A percentile compares a stretch with the other conserved stretches of the same genome.
Conservation (phyloP, 768 basidiomycete species). For the Rhizopogon vesiculosus region DNA sequence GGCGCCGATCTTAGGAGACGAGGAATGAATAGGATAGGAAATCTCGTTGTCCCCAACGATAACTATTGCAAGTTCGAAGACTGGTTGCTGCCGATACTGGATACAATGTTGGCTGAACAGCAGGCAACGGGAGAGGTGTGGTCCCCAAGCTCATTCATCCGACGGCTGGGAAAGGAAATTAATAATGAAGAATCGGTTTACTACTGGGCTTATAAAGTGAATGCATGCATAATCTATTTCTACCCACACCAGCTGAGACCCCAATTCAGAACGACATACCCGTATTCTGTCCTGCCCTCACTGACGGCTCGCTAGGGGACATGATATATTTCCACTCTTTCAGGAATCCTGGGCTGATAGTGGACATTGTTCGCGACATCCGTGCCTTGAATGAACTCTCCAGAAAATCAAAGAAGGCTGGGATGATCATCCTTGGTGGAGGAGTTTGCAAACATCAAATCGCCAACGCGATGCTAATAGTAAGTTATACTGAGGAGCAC, state of each 20-base stretch:
- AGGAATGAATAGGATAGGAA: slow-evolving; percentile 98
- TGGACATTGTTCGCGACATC: slow-evolving; percentile 96
- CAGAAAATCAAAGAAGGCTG: slow-evolving; percentile 85
- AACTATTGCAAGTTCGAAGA: slow-evolving; percentile 99
- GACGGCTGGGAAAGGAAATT: slow-evolving; percentile 93
- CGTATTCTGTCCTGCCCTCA: slow-evolving; percentile 96
- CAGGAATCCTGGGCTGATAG: slow-evolving; percentile 71
- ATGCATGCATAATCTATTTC: slow-evolving; percentile 24
- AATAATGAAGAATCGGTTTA: slow-evolving; percentile 96
- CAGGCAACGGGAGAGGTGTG: slow-evolving; percentile 63
- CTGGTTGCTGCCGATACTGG: slow-evolving; percentile 95
- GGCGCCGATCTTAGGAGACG: slow-evolving; percentile 81
- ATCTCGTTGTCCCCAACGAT: slow-evolving; percentile 93
- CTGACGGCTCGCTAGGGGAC: slow-evolving; percentile 96
- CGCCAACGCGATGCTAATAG: slow-evolving; percentile 99
- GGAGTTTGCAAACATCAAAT: slow-evolving; percentile 99
- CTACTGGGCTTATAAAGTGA: slow-evolving; percentile 99
- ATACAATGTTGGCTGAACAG: slow-evolving; percentile 88
- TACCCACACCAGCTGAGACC: slow-evolving; percentile 18
- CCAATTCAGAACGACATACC: slow-evolving; percentile 87
- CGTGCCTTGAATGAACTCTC: slow-evolving; percentile 86
- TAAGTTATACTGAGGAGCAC: slow-evolving; percentile 31
- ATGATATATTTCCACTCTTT: slow-evolving; percentile 99
- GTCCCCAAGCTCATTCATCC: slow-evolving; percentile 94
- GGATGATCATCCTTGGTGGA: slow-evolving; percentile 97